A percentile compares a stretch with the other conserved stretches of the same genome.
Evolutionary conservation across 2,329 filamentous ascomycete species (phyloP).

Genomic region (Endoconidiophora laricicola): DNA sequence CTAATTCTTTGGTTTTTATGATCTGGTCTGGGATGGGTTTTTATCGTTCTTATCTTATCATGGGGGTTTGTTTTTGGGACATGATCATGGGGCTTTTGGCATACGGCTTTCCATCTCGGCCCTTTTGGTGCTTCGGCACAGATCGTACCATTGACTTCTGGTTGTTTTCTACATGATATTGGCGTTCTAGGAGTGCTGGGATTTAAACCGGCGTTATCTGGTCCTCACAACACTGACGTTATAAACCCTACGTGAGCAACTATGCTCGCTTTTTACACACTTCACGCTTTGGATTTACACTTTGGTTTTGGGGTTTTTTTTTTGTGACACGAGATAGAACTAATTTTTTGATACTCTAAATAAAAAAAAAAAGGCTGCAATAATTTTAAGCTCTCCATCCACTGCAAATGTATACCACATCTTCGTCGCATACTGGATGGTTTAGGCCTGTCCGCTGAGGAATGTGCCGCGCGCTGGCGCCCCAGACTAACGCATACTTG

Average conservation of each 20-base stretch:
- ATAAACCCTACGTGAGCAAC: neutral
- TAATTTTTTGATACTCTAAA: slow-evolving; percentile 5
- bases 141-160: too few species aligned
- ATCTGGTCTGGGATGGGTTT: slow-evolving; percentile 4
- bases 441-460: slow-evolving; percentile 81
- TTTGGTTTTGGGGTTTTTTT: neutral
- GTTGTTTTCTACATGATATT: too few species aligned
- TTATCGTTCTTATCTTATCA: neutral
- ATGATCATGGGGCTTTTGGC: too few species aligned
- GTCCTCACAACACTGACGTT: neutral
- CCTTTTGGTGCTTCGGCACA: neutral
- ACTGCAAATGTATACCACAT: slow-evolving; percentile 51
- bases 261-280: too few species aligned
- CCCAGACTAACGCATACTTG: slow-evolving; percentile 98
- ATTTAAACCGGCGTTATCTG: neutral
- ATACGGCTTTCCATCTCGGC: neutral
- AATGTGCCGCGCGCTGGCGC: slow-evolving; percentile 83
- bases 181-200: neutral
- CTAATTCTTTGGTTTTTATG: slow-evolving; percentile 15
- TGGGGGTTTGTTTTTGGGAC: neutral
- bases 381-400: slow-evolving; percentile 39
- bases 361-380: too few species aligned
- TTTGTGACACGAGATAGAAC: slow-evolving; percentile 3
- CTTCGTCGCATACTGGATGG: slow-evolving; percentile 59
- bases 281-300: neutral